Evolutionary conservation across 2,329 filamentous ascomycete species (phyloP), one percentile per base, ranked within the genome.

Genomic region (Fusarium humuli): DNA sequence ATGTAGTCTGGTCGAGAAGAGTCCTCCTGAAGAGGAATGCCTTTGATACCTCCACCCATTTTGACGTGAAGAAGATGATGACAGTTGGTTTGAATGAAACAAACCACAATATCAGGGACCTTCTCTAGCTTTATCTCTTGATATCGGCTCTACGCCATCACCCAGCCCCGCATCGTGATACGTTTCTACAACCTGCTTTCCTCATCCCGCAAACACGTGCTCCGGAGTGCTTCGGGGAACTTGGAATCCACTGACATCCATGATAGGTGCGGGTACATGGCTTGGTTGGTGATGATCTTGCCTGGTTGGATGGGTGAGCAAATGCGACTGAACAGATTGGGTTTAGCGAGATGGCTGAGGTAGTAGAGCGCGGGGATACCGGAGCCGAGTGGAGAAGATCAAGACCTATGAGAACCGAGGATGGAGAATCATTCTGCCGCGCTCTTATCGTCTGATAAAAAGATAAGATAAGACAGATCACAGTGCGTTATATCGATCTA

Each of bases 1-100:
- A 76, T 77, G 55, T 84, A 87, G 72, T 88, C 86, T 40, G 83
- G 81, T 47, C 73, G 79, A 53, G 76, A 74, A 30, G 73, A 62
- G 50, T 80, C 73, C 64, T 82, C 77, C 49, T 81, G 79, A 16
- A 70, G 75, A 49, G 77, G 25, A 23, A 83, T 77, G 30, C 77
- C 77, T 70, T 57, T 65, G 16, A 65, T 47, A 30, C 37, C 60
- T 22, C 71, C 67, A 48, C 68, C 67, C 74, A 76, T 74, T 6
- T 65, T 70, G 32, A 48, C 54, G 34, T 23, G 34, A 27, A 49
- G 25, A 48, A 44, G 16, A 18, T 34, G 34, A 32, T 27, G 16
- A 11, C 7, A 27, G 14, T 13, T 22, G 16, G 34, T 30, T 50
- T 40, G 11, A 25, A 29, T 42, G 11, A 11, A 29, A 49, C 14